phyloP scores from a whole-genome alignment of 2,329 filamentous ascomycete genomes.

The Cladosporium sp. region DNA sequence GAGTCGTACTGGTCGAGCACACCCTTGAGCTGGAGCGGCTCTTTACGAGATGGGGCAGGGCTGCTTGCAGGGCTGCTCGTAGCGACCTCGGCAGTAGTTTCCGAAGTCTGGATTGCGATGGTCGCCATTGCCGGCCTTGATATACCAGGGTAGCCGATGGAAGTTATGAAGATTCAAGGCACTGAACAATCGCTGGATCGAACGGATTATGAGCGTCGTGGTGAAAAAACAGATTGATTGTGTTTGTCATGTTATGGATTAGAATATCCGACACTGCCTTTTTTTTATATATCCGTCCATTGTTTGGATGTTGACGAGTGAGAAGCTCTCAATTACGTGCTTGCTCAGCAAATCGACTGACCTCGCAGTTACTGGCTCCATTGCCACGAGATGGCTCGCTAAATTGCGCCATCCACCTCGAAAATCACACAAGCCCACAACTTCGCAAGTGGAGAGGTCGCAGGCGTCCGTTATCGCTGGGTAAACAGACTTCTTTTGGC shows the following conservation, averaged over 20 bases:
- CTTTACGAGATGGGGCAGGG: not conserved
- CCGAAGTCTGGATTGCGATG: conserved; percentile 10
- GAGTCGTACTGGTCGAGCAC: conserved; percentile 46
- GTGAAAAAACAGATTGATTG: not conserved
- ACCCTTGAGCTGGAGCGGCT: conserved; percentile 42
- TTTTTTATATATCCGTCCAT: not conserved
- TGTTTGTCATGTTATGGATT: not conserved
- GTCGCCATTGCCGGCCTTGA: conserved; percentile 8
- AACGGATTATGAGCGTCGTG: not conserved
- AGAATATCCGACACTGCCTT: not conserved
- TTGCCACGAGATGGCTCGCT: not conserved
- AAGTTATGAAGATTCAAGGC: not conserved
- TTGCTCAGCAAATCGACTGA: conserved; percentile 5
- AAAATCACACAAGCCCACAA: not conserved
- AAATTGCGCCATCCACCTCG: conserved; percentile 5
- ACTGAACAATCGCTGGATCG: not conserved
- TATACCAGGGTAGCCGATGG: not conserved
- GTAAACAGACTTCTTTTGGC: not conserved
- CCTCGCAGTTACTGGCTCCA: not conserved
- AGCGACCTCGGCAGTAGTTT: not conserved
- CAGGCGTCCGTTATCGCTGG: not conserved
- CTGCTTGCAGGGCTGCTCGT: not conserved
- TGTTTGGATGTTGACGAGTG: not conserved
- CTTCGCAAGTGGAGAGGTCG: not conserved
- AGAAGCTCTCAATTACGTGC: conserved; percentile 10